Evolutionary conservation across 2,329 filamentous ascomycete species (phyloP).

Genomic region (Pseudophaeomoniella oleicola): DNA sequence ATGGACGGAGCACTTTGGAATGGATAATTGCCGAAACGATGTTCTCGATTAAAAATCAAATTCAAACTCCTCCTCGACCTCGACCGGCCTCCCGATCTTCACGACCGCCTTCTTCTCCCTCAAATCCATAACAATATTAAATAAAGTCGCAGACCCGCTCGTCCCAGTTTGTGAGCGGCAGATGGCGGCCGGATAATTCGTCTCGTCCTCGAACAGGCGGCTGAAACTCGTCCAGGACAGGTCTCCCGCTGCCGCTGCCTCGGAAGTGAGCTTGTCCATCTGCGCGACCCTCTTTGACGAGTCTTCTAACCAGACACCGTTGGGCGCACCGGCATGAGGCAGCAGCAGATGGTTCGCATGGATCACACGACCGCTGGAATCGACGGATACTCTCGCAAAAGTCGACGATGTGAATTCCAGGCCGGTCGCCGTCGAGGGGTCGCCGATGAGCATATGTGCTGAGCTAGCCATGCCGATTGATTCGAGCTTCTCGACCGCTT

Average conservation of each 20-base stretch:
- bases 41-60: too few relatives aligned
- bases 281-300: slow-evolving; percentile 16
- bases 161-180: slow-evolving; percentile 15
- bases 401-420: slow-evolving; percentile 31
- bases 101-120: slow-evolving; percentile 13
- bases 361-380: slow-evolving; percentile 17
- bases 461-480: slow-evolving; percentile 34
- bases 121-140: slow-evolving; percentile 26
- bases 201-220: slow-evolving; percentile 19
- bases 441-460: slow-evolving; percentile 40
- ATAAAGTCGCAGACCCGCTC: slow-evolving; percentile 17
- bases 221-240: slow-evolving; percentile 9
- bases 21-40: too few relatives aligned
- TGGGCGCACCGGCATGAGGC: slow-evolving; percentile 8
- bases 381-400: slow-evolving; percentile 11
- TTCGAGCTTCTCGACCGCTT: slow-evolving; percentile 31
- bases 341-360: slow-evolving; percentile 32
- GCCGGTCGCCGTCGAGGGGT: slow-evolving; percentile 29
- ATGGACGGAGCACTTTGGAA: too few relatives aligned
- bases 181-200: slow-evolving; percentile 18
- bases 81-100: background rate
- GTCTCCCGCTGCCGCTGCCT: slow-evolving; percentile 7
- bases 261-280: slow-evolving; percentile 14
- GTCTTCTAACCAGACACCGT: slow-evolving; percentile 8
- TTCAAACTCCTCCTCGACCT: slow-evolving; percentile 12